Evolutionary conservation across 2,329 filamentous ascomycete species (phyloP).

Genomic region (Tolypocladium tundrense): DNA sequence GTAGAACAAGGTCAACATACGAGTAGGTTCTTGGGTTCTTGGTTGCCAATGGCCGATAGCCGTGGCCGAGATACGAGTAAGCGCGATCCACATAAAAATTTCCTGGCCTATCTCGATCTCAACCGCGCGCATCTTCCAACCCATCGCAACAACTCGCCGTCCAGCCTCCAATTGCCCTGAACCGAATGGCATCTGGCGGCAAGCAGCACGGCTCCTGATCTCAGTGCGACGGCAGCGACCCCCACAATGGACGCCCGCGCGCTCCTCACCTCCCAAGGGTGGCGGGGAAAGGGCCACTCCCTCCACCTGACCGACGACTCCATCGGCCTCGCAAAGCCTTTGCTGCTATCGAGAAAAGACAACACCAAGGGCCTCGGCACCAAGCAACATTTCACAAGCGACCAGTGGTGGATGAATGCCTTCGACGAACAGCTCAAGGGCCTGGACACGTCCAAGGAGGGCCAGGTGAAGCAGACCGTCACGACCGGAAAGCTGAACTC

Average conservation of each 20-base stretch:
- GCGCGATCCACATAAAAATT: neutral
- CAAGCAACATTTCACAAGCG: conserved; percentile 55
- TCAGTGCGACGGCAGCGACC: neutral
- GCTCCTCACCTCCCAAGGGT: conserved; percentile 77
- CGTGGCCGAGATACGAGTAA: neutral
- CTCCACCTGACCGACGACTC: conserved; percentile 65
- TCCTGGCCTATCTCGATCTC: neutral
- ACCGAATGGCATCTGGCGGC: neutral
- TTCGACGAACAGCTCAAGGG: conserved; percentile 86
- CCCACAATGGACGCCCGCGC: conserved; percentile 68
- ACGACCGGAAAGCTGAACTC: conserved; percentile 44
- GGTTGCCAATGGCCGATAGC: neutral
- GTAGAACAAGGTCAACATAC: no score
- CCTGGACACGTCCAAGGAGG: conserved; percentile 53
- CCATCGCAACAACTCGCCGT: neutral
- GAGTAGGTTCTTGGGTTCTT: no score
- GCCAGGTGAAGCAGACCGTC: conserved; percentile 46
- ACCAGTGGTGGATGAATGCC: conserved; percentile 96
- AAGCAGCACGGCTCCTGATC: neutral
- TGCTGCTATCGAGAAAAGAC: conserved; percentile 73
- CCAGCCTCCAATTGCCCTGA: neutral
- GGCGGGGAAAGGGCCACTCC: conserved; percentile 80
- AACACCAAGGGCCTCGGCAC: conserved; percentile 75
- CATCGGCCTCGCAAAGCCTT: conserved; percentile 70
- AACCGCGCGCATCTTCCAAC: neutral